Base-by-base conservation (phyloP, 345 rosid genomes). In the Pistacia vera region DNA sequence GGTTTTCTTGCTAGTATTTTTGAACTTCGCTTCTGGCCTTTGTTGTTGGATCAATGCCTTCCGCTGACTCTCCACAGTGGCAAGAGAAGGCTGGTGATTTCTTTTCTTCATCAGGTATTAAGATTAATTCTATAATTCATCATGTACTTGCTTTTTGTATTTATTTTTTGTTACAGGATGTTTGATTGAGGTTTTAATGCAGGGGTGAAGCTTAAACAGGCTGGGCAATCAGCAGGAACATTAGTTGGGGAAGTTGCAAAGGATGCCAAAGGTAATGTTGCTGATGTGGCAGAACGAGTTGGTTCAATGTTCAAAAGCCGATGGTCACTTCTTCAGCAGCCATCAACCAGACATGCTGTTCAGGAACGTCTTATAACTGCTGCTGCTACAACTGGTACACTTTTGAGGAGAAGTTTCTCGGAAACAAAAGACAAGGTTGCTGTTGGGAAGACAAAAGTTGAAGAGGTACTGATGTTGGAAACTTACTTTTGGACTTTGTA, bases 351-450 rank as follows among this genome's bases (percentile, higher is more conserved):
- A 78, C 93, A 88, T 60, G 89, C 90, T 17, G 83, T 95, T 69
- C 98, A 95, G 86, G 99, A 92, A 78, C 87, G 89, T 63, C 82
- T 93, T 41, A 81, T 93, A 65, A 83, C 89, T 33, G 97, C 97
- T 69, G 98, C 98, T 64, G 97, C 99, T 59, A 87, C 94, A 4
- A 95, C 98, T 8, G 94, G 97, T n/a, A 86, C 88, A 51, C 76
- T 93, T 72, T 83, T 95, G n/a, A 89, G 96, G 87, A 93, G 83
- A 71, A 94, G 99, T 62, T 66, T 93, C 59, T 86, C 92, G 20
- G 99, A 85, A 81, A 95, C 99, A 11, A 95, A 93, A 70, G 99
- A 93, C 78, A 95, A 88, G 77, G 99, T 93, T 70, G 83, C 81
- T 30, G 94, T 93, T 71, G 99, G 99, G 75, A 95, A 95, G 81